These are phyloP conservation scores for Saccharomycopsis selenospora DNA, from an alignment of 805 yeast genomes.

Conservation along the genomic window DNA sequence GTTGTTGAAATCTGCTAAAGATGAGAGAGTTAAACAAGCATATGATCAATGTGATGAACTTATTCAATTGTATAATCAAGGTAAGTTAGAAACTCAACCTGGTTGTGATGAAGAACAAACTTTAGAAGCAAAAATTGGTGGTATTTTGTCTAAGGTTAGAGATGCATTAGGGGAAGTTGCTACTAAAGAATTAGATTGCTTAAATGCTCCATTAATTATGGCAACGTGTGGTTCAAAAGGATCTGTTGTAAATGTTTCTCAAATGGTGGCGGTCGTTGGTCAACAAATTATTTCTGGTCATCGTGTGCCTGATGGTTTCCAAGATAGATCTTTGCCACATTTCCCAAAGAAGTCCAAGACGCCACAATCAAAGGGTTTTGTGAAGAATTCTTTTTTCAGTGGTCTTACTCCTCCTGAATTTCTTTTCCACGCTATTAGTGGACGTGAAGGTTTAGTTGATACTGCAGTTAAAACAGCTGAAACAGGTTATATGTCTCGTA, in stretches of 20 bases:
- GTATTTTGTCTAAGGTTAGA: constrained; percentile 90
- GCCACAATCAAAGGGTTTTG: constrained; percentile 97
- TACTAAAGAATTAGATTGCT: constrained; percentile 78
- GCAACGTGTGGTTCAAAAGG: constrained; percentile 99
- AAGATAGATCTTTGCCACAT: constrained; percentile 96
- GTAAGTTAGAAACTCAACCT: constrained; percentile 94
- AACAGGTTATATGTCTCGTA: constrained; percentile 97
- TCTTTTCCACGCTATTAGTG: constrained; percentile 96
- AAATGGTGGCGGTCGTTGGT: constrained; percentile 99
- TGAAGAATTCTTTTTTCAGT: constrained; percentile 87
- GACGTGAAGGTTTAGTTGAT: constrained; percentile 98
- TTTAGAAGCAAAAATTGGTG: constrained; percentile 95
- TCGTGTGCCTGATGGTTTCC: constrained; percentile 99
- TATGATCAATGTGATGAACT: constrained; percentile 87
- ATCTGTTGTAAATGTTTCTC: constrained; percentile 94
- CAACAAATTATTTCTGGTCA: constrained; percentile 98
- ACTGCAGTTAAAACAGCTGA: constrained; percentile 99
- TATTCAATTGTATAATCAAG: constrained; percentile 68
- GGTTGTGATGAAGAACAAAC: constrained; percentile 99
- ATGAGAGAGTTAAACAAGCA: constrained; percentile 82
- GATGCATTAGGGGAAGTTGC: constrained; percentile 99
- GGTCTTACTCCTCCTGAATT: constrained; percentile 97
- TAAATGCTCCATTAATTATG: constrained; percentile 96
- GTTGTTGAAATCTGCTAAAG: constrained; percentile 70
- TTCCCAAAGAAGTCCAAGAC: constrained; percentile 93